A percentile compares a stretch with the other conserved stretches of the same genome.
These are phyloP conservation scores for Penicillium sp. DNA, from an alignment of 2,329 filamentous ascomycete genomes.

Conservation along the genomic window DNA sequence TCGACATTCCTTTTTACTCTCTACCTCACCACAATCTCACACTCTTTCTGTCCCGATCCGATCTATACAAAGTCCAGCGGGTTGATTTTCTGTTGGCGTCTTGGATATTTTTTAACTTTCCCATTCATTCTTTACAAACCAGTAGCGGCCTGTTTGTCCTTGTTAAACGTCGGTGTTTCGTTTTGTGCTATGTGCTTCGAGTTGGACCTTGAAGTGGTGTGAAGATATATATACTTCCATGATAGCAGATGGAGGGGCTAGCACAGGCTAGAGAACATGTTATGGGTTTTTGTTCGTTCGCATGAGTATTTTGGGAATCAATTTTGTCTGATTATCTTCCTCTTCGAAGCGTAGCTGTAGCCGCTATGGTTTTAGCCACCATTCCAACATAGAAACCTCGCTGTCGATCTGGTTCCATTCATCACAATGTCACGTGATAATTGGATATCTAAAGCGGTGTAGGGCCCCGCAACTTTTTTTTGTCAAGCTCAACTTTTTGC, in stretches of 20 bases:
- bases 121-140: constrained; percentile 22
- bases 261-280: constrained; percentile 14
- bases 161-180: constrained; percentile 9
- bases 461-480: constrained; percentile 25
- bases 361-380: not conserved
- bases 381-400: not conserved
- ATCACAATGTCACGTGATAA: constrained; percentile 8
- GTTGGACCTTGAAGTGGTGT: not conserved
- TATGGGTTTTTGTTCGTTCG: constrained; percentile 14
- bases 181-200: constrained; percentile 2
- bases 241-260: not conserved
- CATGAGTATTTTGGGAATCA: constrained; percentile 18
- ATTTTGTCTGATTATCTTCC: constrained; percentile 3
- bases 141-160: constrained; percentile 14
- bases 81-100: constrained; percentile 26
- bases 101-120: constrained; percentile 17
- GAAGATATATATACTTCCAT: constrained; percentile 18
- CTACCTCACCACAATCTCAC: constrained; percentile 17
- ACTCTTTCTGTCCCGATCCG: constrained; percentile 16
- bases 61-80: constrained; percentile 26
- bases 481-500: constrained; percentile 22
- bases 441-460: constrained; percentile 10
- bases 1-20: constrained; percentile 20
- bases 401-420: not conserved
- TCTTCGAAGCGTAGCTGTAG: not conserved